phyloP scores from a whole-genome alignment of 2,329 filamentous ascomycete genomes.

The Pestalotiopsis sp. region DNA sequence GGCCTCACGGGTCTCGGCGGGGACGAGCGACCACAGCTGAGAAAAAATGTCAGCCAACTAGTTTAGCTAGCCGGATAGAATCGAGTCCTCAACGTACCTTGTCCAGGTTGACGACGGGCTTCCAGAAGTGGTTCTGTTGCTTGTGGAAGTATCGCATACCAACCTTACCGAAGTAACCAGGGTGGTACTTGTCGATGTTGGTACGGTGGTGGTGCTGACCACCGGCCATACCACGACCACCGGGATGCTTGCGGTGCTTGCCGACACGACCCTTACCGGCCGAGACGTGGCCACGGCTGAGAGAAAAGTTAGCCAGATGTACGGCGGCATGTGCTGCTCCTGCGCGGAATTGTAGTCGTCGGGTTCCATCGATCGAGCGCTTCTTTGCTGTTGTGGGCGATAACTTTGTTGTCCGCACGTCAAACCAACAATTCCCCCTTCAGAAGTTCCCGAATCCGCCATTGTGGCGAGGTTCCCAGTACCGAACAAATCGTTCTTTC shows the following conservation, averaged over 20 bases:
- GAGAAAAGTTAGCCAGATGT: conserved; percentile 32
- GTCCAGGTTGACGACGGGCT: conserved; percentile 97
- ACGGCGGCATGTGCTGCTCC: conserved; percentile 2
- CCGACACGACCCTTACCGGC: conserved; percentile 98
- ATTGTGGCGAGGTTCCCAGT: background rate
- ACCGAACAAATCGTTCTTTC: background rate
- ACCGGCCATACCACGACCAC: conserved; percentile 89
- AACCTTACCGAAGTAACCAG: conserved; percentile 99
- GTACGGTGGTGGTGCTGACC: conserved; percentile 98
- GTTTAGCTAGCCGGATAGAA: conserved; percentile 4
- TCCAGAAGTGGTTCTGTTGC: conserved; percentile 95
- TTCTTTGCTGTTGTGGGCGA: background rate
- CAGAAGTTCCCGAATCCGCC: background rate
- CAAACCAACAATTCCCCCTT: conserved; percentile 11
- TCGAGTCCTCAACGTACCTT: conserved; percentile 64
- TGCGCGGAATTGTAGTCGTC: background rate
- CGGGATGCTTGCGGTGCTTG: conserved; percentile 94
- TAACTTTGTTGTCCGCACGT: background rate
- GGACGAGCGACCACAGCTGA: conserved; percentile 94
- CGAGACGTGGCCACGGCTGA: conserved; percentile 93
- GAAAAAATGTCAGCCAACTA: conserved; percentile 26
- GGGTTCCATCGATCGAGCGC: background rate
- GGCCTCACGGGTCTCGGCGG: conserved; percentile 86
- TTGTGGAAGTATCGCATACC: conserved; percentile 97
- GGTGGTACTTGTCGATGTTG: conserved; percentile 82